Evolutionary conservation across 2,329 filamentous ascomycete genomes (phyloP).

Genomic region (Exserohilum rostratum): DNA sequence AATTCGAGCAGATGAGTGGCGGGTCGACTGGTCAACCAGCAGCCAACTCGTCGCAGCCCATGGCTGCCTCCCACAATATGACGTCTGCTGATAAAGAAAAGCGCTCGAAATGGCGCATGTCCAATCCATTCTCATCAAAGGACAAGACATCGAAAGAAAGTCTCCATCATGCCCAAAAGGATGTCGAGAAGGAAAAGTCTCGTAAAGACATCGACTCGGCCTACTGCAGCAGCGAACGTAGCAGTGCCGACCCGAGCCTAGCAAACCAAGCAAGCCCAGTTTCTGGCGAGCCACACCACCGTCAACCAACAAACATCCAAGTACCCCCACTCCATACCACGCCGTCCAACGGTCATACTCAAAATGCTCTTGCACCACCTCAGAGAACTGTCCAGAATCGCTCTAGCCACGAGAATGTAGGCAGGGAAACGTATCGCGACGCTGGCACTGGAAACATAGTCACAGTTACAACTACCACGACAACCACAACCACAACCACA

Average conservation of each 20-base stretch:
- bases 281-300: slow-evolving; percentile 36
- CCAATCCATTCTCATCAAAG: slow-evolving; percentile 46
- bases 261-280: slow-evolving; percentile 33
- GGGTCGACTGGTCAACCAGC: slow-evolving; percentile 23
- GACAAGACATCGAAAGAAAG: slow-evolving; percentile 34
- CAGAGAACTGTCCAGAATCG: slow-evolving; percentile 22
- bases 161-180: slow-evolving; percentile 6
- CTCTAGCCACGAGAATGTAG: slow-evolving; percentile 34
- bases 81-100: slow-evolving; percentile 41
- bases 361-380: slow-evolving; percentile 23
- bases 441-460: slow-evolving; percentile 42
- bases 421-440: slow-evolving; percentile 40
- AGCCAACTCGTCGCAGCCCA: slow-evolving; percentile 25
- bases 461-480: slow-evolving; percentile 45
- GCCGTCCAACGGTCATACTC: slow-evolving; percentile 7
- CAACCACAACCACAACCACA: slow-evolving; percentile 45
- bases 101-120: slow-evolving; percentile 46
- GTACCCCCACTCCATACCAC: slow-evolving; percentile 19
- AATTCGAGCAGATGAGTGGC: slow-evolving; percentile 31
- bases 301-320: slow-evolving; percentile 19
- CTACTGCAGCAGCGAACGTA: slow-evolving; percentile 43
- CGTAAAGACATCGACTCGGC: slow-evolving; percentile 38
- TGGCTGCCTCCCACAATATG: slow-evolving; percentile 23
- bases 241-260: slow-evolving; percentile 42
- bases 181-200: slow-evolving; percentile 19